Base-by-base conservation (phyloP, 176 grass and related monocot species). In the Rhynchospora pubera region DNA sequence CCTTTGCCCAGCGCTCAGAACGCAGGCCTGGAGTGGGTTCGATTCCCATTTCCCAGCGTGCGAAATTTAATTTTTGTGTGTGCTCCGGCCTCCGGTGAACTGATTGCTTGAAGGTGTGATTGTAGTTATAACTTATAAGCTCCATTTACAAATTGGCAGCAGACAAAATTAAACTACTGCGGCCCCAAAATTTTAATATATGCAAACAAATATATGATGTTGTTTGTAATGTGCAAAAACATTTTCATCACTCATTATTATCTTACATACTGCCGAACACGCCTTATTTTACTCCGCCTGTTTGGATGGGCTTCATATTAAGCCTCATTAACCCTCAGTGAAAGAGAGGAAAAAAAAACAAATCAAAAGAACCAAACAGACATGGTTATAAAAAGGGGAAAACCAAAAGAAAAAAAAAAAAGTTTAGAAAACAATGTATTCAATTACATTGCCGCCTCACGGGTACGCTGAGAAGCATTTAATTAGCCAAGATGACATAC, bases 401-500 rank as follows among this genome's bases (percentile, higher is more conserved):
- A 51, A 51, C 0, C 4, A 51, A 51, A 51, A 51, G 6, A 51
- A 51, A 7, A 7, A 11, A 50, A 39, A 70, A 9, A 61, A 30
- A 57, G 16, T 7, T 80, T n/a, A 46, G 9, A 80, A 13, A 48
- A 62, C 55, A 46, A 18, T 80, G 26, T 45, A 59, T 28, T 61
- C 1, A 53, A 76, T 76, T 76, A 55, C 48, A 76, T 53, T 76
- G 13, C 48, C 23, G 22, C 19, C 61, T 66, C 22, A 32, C 14
- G 5, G 47, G 23, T 51, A 57, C 51, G 15, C 60, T 30, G 32
- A 57, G n/a, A 42, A 57, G 26, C 14, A 24, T 74, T 57, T 50
- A 74, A 30, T 66, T 65, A 64, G 58, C 45, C 79, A 67, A 82
- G 79, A 82, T 65, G 6, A 82, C 62, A 51, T 82, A 82, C 59